phyloP scores from a whole-genome alignment of 164 flowering plant species.

The Vitis rotundifolia region DNA sequence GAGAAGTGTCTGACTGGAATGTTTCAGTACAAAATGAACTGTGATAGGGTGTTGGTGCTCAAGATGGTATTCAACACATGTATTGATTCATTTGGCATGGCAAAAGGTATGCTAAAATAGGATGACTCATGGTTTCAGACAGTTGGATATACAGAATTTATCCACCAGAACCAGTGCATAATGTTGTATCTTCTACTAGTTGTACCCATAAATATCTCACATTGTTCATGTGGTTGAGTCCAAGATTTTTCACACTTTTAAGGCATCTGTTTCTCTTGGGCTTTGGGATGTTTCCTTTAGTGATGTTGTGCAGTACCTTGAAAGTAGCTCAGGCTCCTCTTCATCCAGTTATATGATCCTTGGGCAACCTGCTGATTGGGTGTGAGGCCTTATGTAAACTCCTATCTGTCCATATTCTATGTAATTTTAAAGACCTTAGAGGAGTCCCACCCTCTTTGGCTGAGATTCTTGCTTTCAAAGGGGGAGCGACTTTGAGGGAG shows the following conservation, averaged over 20 bases:
- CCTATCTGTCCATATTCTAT: no score
- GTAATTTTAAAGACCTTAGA: no score
- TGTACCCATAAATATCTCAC: background rate
- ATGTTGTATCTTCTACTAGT: background rate
- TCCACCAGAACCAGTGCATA: background rate
- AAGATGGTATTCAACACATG: background rate
- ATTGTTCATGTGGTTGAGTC: background rate
- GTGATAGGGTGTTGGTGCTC: background rate
- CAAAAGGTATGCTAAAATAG: background rate
- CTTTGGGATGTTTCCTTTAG: background rate
- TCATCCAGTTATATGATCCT: background rate
- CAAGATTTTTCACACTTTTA: background rate
- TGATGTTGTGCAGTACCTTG: background rate
- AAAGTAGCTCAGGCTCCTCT: background rate
- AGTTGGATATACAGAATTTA: background rate
- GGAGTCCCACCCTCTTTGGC: no score
- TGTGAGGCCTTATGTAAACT: no score
- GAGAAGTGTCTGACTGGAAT: background rate
- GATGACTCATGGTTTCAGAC: background rate
- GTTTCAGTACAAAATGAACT: conserved; percentile 2
- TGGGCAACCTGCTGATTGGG: background rate
- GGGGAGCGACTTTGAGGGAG: background rate
- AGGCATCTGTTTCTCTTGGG: background rate
- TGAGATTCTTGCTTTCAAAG: no score
- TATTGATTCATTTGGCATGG: background rate